Base-by-base conservation (phyloP, 2,329 filamentous ascomycete species). In the Sphaerostilbella broomeana region DNA sequence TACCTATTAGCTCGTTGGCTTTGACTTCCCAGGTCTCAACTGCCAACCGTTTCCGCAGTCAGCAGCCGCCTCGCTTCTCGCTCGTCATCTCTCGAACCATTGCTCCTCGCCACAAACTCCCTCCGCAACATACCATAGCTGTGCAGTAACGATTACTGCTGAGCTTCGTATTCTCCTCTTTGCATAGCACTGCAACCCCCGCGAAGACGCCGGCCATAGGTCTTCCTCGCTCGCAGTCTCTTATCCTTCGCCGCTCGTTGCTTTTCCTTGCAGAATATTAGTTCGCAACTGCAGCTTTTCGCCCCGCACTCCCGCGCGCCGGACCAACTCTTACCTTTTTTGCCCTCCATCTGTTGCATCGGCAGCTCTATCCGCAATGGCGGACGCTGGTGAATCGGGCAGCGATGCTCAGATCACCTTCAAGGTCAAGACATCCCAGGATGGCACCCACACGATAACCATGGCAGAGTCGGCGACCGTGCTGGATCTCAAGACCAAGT, bases 341-440 rank as follows among this genome's bases (percentile, higher is more conserved):
- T 35, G 30, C 31, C n/a, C 22, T 30, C 19, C 22, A 28, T 21
- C 20, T 9, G 16, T 11, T 8, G 17, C 4, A 27, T 19, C 21
- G 19, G 17, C 32, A 15, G 12, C 8, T 13, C 32, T 10, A n/a
- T 21, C 25, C 57, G 54, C 46, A 51, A 86, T 85, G 81, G 74
- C 82, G 58, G 82, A 86, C 62, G 76, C 75, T 57, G 61, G 68
- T 52, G 72, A 75, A 45, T 61, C 71, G 50, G 59, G 68, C 55
- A 73, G 78, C 54, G 86, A 89, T 57, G 68, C 81, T 55, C 81
- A 89, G 55, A 69, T 98, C 67, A 94, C 86, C 62, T 97, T 98
- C 77, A 92, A 88, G 68, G 82, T 98, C 65, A 98, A 97, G 72
- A 86, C 86, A n/a, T 89, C 87, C n/a, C 84, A 81, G 53, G 89